Percentiles rank a stretch among this genome's conserved stretches.
phyloP scores from a whole-genome alignment of 2,329 filamentous ascomycete genomes.

The Colletotrichum ledebouriae region DNA sequence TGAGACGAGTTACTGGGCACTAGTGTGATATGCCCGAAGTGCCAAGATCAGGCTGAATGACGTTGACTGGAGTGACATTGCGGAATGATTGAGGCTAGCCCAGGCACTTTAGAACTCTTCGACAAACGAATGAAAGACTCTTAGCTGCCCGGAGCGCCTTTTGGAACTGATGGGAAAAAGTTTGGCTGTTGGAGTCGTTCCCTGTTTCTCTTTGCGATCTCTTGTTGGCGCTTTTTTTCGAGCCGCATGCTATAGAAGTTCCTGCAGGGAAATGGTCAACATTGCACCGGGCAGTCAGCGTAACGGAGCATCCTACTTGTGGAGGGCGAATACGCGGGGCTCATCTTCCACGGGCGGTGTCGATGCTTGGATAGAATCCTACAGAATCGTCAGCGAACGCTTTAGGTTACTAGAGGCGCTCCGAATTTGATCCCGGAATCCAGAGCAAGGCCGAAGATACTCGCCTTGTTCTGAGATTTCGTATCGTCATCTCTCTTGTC shows the following conservation, averaged over 20 bases:
- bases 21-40: conserved; percentile 3
- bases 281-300: background rate
- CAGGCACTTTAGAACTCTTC: too few relatives aligned
- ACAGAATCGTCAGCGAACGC: conserved; percentile 52
- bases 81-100: background rate
- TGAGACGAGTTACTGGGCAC: conserved; percentile 2
- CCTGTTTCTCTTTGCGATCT: conserved; percentile 83
- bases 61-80: background rate
- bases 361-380: conserved; percentile 56
- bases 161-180: conserved; percentile 89
- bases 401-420: background rate
- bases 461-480: conserved; percentile 52
- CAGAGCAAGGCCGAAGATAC: background rate
- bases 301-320: conserved; percentile 31
- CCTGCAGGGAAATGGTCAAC: conserved; percentile 57
- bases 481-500: conserved; percentile 52
- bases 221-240: conserved; percentile 81
- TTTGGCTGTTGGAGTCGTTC: conserved; percentile 83
- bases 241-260: conserved; percentile 89
- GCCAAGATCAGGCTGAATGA: background rate
- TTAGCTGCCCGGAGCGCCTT: conserved; percentile 61
- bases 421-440: background rate
- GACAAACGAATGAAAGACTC: background rate
- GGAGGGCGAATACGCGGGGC: conserved; percentile 79
- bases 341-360: conserved; percentile 69